These are phyloP conservation scores for Ophiostoma populinum DNA, from an alignment of 2,329 filamentous ascomycete species.

Conservation along the genomic window DNA sequence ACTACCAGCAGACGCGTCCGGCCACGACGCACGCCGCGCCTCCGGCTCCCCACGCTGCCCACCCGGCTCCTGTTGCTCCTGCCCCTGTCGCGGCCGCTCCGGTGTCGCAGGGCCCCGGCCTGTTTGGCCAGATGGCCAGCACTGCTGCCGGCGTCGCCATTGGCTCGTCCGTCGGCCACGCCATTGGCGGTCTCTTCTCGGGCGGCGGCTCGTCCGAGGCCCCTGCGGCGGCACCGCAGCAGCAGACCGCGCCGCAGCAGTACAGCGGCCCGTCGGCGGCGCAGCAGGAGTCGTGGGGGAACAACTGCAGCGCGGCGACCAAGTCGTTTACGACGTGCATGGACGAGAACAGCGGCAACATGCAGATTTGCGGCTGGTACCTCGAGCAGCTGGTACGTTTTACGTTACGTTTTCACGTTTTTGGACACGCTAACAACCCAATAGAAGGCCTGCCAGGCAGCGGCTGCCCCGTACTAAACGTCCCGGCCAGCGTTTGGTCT, in stretches of 20 bases:
- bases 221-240: conserved; percentile 23
- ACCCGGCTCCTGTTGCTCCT: conserved; percentile 28
- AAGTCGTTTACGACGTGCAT: conserved; percentile 87
- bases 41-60: conserved; percentile 23
- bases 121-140: conserved; percentile 93
- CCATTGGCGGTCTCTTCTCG: conserved; percentile 74
- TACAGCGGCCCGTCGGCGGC: conserved; percentile 8
- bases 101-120: conserved; percentile 52
- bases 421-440: conserved; percentile 3
- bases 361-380: conserved; percentile 97
- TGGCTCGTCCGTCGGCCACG: conserved; percentile 88
- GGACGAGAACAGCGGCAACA: conserved; percentile 84
- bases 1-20: conserved; percentile 48
- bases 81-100: conserved; percentile 27
- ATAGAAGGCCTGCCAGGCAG: conserved; percentile 66
- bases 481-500: background rate
- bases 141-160: conserved; percentile 96
- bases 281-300: conserved; percentile 36
- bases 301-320: conserved; percentile 64
- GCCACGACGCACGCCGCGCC: conserved; percentile 47
- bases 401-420: conserved; percentile 2
- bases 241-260: conserved; percentile 31
- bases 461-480: conserved; percentile 51
- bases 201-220: conserved; percentile 53
- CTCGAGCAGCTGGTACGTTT: conserved; percentile 61